phyloP scores from a whole-genome alignment of 148 eudicot species.

The Silene uniflora region DNA sequence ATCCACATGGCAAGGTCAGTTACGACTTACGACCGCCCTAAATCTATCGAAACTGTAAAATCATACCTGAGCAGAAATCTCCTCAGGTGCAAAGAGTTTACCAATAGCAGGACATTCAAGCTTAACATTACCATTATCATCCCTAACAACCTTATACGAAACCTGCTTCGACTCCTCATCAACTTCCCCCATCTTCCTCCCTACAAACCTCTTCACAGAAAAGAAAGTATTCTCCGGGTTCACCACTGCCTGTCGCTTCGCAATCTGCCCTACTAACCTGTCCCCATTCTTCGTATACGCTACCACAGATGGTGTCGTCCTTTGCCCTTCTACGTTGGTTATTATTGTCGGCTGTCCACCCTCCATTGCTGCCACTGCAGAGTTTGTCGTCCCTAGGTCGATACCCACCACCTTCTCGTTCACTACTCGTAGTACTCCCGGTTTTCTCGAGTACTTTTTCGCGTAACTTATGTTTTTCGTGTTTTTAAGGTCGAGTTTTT shows the following conservation, averaged over 20 bases:
- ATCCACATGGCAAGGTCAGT: too few relatives aligned
- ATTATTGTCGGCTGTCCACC: slow-evolving; percentile 71
- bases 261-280: slow-evolving; percentile 58
- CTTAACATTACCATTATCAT: slow-evolving; percentile 72
- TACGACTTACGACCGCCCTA: too few relatives aligned
- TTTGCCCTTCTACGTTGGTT: slow-evolving; percentile 56
- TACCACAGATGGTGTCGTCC: slow-evolving; percentile 74
- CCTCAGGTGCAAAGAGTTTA: slow-evolving; percentile 57
- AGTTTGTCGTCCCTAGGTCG: slow-evolving; percentile 69
- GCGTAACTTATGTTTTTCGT: background rate
- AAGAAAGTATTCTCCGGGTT: slow-evolving; percentile 48
- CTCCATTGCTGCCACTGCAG: slow-evolving; percentile 79
- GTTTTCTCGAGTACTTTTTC: background rate
- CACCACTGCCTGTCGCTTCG: slow-evolving; percentile 45
- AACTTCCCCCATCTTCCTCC: slow-evolving; percentile 47
- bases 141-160: slow-evolving; percentile 55
- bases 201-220: slow-evolving; percentile 40
- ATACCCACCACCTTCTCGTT: slow-evolving; percentile 71
- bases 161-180: slow-evolving; percentile 76
- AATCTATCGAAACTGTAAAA: too few relatives aligned
- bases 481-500: slow-evolving; percentile 7
- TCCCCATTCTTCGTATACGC: slow-evolving; percentile 59
- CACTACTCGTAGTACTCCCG: slow-evolving; percentile 31
- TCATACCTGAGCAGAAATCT: slow-evolving; percentile 74
- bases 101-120: slow-evolving; percentile 70